Evolutionary conservation across 331 rosid species (phyloP), one percentile per base, ranked within the genome.

Genomic region (Malus hybrid): DNA sequence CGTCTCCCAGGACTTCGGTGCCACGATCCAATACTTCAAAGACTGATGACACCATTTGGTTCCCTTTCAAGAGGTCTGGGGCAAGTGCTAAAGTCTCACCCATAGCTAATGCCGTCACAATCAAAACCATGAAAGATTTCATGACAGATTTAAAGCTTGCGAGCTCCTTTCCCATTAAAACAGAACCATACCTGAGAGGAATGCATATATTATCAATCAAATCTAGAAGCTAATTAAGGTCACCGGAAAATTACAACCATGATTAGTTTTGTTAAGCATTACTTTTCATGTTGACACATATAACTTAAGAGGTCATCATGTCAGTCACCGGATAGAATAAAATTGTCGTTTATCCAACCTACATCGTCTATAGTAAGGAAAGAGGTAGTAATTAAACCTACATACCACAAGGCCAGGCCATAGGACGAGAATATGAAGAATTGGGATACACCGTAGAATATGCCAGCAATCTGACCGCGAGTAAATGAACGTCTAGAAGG

Each of bases 341-440:
- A 62, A 26, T 6, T 28, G 22, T 62, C 22, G 19, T 6, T 62
- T 62, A 6, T 13, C 39, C 36, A 26, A 62, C 20, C 10, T 29
- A 29, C n/a, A 24, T 24, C 14, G 13, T 60, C 6, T 60, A 16
- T 50, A 18, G 29, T 11, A 20, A 46, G 15, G 7, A 5, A 20
- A 53, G n/a, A 19, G 29, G 34, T 29, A 73, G 34, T 29, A 73
- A 68, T 48, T 63, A 24, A 63, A 55, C 61, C 39, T 15, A 75
- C 89, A 32, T 89, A 95, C 97, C 99, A 95, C 72, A 95, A 89
- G 86, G 99, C 97, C 61, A 95, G 85, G 80, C 97, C 97, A 63
- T 95, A 95, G 44, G 97, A 92, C 55, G 97, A 95, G 85, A 89
- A 92, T 82, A 95, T 92, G 92, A 95, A 95, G 90, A 95, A 90